Base-by-base conservation (phyloP, 495 filamentous ascomycete species). In the Xylaria curta region DNA sequence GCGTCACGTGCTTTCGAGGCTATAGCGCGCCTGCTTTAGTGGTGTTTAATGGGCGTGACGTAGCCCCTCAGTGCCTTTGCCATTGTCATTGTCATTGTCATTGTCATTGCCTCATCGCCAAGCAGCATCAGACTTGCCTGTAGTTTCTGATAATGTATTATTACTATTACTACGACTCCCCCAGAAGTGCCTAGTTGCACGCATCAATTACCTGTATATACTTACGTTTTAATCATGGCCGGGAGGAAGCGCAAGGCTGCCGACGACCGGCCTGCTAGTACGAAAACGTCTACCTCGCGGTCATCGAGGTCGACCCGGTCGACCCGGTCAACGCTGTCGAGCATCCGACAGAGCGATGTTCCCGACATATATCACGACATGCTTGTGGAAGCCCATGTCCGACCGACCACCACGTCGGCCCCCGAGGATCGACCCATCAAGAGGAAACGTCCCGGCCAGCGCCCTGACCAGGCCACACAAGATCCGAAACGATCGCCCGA, bases 301-400 rank as follows among this genome's bases (percentile, higher is more conserved):
- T 10, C 46, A 53, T 44, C 46, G 42, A 40, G 68, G 44, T 24
- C 67, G 31, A 69, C 74, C 46, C 33, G 76, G 54, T 59, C 76
- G 9, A 69, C 72, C 10, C 59, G 76, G 51, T 63, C 67, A 13
- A 76, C 77, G 3, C 68, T 72, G 24, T 73, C 76, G 2, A 75
- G 67, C 63, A 60, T 70, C 54, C 69, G 26, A 63, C 69, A 62
- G 8, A 63, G 68, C 60, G 62, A 74, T 71, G 81, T 89, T 38
- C 85, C 87, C 2, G 83, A 89, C 56, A 84, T 91, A 0, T 93
- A 92, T 72, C 85, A 79, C 56, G 88, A 93, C 69, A 89, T 94
- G 90, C 82, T 94, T 24, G 84, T 82, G 24, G 90, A 93, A 76
- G 90, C 88, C 36, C 83, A 87, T 61, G 82, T 60, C 77, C 82